These are phyloP conservation scores for Tympanopsis confertula DNA, from an alignment of 2,329 filamentous ascomycete genomes.

Conservation along the genomic window DNA sequence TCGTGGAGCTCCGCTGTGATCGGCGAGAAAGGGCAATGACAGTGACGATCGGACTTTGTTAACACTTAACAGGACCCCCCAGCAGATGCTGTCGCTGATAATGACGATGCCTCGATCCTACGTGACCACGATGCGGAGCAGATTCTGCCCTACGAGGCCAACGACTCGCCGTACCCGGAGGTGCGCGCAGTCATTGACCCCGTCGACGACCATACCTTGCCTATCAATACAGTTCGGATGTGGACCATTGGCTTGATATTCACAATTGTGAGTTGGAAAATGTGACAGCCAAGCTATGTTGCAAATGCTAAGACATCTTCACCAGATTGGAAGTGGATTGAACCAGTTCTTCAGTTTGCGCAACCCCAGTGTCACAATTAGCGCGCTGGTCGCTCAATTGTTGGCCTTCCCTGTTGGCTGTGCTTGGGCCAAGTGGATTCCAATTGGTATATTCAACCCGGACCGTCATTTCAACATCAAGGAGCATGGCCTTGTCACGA, in stretches of 20 bases:
- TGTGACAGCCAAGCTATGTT: background rate
- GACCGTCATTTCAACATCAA: conserved; percentile 21
- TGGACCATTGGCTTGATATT: conserved; percentile 42
- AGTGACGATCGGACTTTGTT: too few species aligned
- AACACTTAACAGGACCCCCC: too few species aligned
- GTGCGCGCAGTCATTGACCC: conserved; percentile 44
- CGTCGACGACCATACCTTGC: conserved; percentile 35
- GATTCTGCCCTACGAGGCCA: conserved; percentile 7
- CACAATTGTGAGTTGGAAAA: conserved; percentile 20
- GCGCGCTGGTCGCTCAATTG: conserved; percentile 42
- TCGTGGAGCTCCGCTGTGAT: too few species aligned
- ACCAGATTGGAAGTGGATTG: conserved; percentile 10
- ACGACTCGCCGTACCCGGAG: conserved; percentile 45
- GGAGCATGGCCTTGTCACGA: conserved; percentile 20
- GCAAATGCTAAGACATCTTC: background rate
- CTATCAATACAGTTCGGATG: conserved; percentile 40
- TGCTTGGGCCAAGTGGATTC: conserved; percentile 34
- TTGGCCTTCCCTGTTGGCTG: conserved; percentile 43
- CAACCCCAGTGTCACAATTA: conserved; percentile 39
- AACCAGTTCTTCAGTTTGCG: conserved; percentile 49
- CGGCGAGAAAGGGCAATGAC: too few species aligned
- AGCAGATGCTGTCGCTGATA: too few species aligned
- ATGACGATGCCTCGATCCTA: background rate
- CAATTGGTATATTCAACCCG: conserved; percentile 34
- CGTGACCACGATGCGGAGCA: background rate